phyloP scores from a whole-genome alignment of 805 yeast species.

The Ogataea naganishii region DNA sequence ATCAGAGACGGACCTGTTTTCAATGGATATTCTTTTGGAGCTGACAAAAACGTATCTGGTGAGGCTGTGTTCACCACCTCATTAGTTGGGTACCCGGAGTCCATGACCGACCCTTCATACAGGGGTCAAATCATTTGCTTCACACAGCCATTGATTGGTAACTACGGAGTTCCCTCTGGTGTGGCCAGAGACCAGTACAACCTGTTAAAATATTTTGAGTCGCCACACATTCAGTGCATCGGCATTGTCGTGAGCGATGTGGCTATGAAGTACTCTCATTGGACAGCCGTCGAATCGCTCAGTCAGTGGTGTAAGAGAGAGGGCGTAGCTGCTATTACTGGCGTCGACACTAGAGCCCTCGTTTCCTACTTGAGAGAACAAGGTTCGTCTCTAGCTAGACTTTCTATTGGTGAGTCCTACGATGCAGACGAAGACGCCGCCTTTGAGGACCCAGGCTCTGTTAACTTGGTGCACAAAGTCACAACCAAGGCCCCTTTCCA shows the following conservation, averaged over 20 bases:
- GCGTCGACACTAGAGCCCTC: constrained; percentile 94
- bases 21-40: constrained; percentile 93
- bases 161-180: constrained; percentile 94
- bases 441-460: constrained; percentile 80
- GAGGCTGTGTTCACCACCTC: constrained; percentile 98
- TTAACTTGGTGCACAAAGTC: constrained; percentile 87
- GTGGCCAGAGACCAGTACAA: constrained; percentile 74
- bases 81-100: constrained; percentile 96
- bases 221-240: constrained; percentile 84
- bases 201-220: constrained; percentile 83
- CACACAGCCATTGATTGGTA: constrained; percentile 96
- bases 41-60: constrained; percentile 85
- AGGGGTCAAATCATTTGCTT: constrained; percentile 94
- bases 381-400: constrained; percentile 89
- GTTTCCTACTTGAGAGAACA: constrained; percentile 90
- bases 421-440: constrained; percentile 91
- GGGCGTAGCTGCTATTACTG: constrained; percentile 93
- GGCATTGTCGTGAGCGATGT: constrained; percentile 96
- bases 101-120: constrained; percentile 98
- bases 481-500: constrained; percentile 95
- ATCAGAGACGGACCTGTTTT: constrained; percentile 90
- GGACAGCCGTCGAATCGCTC: constrained; percentile 97
- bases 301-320: constrained; percentile 95
- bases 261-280: constrained; percentile 94
- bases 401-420: constrained; percentile 84